A percentile compares a stretch with the other conserved stretches of the same genome.
Evolutionary conservation across 2,329 filamentous ascomycete species (phyloP).

Genomic region (Cytospora piceicola): DNA sequence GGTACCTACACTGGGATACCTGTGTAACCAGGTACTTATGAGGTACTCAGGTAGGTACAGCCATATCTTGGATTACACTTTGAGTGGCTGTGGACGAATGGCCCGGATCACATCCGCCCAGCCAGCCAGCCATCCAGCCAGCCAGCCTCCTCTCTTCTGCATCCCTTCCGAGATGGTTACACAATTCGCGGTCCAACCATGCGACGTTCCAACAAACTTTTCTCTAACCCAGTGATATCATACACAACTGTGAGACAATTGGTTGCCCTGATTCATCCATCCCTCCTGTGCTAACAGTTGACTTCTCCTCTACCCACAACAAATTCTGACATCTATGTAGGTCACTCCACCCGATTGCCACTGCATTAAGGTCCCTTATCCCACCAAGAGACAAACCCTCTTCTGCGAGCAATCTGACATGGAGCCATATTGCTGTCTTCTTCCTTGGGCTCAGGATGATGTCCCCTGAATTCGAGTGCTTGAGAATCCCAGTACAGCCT

Average conservation of each 20-base stretch:
- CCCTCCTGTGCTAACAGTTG: background rate
- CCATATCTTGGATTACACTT: background rate
- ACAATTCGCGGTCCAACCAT: slow-evolving; percentile 11
- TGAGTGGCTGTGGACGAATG: slow-evolving; percentile 3
- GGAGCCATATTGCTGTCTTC: background rate
- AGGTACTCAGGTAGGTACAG: too few relatives aligned
- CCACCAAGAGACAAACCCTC: background rate
- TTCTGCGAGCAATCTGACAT: background rate
- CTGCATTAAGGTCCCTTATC: background rate
- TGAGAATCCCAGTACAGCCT: background rate
- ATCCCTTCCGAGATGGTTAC: slow-evolving; percentile 6
- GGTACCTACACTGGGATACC: too few relatives aligned
- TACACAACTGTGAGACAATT: background rate
- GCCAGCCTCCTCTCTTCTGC: slow-evolving; percentile 2
- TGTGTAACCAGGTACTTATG: background rate
- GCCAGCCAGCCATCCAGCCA: background rate
- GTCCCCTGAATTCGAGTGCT: background rate
- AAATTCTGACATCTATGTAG: background rate
- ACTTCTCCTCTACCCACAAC: background rate
- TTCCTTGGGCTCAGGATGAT: background rate
- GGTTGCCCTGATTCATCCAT: background rate
- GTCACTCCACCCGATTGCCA: background rate
- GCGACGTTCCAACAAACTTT: background rate
- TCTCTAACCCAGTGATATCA: background rate
- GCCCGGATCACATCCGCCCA: slow-evolving; percentile 21